Conservation (phyloP, 177 flowering plant species). For the Vitis hybrid region DNA sequence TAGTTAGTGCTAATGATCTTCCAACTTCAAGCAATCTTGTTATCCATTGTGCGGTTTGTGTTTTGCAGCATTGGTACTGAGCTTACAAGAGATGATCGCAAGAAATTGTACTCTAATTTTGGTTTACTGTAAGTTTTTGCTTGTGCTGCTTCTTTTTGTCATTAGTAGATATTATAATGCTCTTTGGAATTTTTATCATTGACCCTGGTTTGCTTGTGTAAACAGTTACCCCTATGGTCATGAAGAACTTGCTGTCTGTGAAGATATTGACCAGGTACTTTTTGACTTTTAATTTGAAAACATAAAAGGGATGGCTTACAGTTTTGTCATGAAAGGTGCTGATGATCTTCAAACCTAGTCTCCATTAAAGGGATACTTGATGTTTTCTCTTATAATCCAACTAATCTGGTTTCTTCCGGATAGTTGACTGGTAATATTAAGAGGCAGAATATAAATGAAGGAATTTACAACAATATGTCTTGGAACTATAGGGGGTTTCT, state of each 20-base stretch:
- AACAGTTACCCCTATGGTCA: slow-evolving; percentile 94
- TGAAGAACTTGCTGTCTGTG: slow-evolving; percentile 97
- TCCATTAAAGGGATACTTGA: too few relatives aligned
- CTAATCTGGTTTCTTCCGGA: not conserved
- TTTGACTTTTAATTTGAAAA: not conserved
- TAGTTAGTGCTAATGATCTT: not conserved
- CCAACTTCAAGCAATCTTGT: slow-evolving; percentile 3
- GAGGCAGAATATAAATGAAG: too few relatives aligned
- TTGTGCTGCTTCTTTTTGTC: not conserved
- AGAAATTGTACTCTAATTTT: slow-evolving; percentile 89
- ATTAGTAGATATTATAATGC: not conserved
- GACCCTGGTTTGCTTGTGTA: slow-evolving; percentile 6
- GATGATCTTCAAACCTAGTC: too few relatives aligned
- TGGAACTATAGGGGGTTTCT: not conserved
- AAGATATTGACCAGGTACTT: slow-evolving; percentile 94
- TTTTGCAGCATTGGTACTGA: slow-evolving; percentile 92
- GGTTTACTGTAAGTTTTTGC: slow-evolving; percentile 80
- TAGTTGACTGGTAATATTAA: slow-evolving; percentile 1
- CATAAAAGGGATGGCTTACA: too few relatives aligned
- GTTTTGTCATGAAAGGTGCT: too few relatives aligned
- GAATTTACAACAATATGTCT: too few relatives aligned
- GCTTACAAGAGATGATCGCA: slow-evolving; percentile 94
- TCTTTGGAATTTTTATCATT: slow-evolving; percentile 5
- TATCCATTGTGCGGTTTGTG: not conserved
- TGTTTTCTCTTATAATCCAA: too few relatives aligned